phyloP scores from a whole-genome alignment of 2,329 filamentous ascomycete species.

The Xylariaceae sp. region DNA sequence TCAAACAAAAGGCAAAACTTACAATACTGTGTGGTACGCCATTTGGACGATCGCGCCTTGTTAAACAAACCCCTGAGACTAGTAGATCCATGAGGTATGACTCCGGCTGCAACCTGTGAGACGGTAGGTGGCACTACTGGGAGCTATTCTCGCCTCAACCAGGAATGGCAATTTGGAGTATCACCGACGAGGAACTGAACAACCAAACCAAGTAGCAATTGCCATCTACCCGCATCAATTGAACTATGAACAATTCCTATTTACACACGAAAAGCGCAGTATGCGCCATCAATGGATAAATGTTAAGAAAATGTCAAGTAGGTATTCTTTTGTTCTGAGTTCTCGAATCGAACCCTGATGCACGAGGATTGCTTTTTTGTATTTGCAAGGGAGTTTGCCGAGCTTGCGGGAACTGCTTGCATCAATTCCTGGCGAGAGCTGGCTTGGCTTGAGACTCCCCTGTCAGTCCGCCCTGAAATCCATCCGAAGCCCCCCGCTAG shows the following conservation, averaged over 20 bases:
- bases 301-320: too few relatives aligned
- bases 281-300: too few relatives aligned
- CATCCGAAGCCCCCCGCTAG: conserved; percentile 28
- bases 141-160: conserved; percentile 28
- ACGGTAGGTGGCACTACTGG: conserved; percentile 29
- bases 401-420: too few relatives aligned
- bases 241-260: neutral
- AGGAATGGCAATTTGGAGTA: conserved; percentile 15
- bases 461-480: conserved; percentile 28
- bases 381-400: neutral
- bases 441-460: conserved; percentile 20
- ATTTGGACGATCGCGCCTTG: neutral
- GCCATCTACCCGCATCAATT: conserved; percentile 13
- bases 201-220: neutral
- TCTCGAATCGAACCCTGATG: neutral
- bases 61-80: conserved; percentile 15
- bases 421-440: conserved; percentile 26
- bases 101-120: conserved; percentile 22
- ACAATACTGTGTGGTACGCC: too few relatives aligned
- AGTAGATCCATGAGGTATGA: conserved; percentile 26
- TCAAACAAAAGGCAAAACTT: too few relatives aligned
- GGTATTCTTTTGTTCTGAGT: too few relatives aligned
- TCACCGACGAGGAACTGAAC: conserved; percentile 2
- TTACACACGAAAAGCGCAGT: too few relatives aligned
- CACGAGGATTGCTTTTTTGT: neutral